Percentiles rank a stretch among this genome's conserved stretches.
Evolutionary conservation across 2,329 filamentous ascomycete genomes (phyloP).

Genomic region (Fusarium guadeloupense): DNA sequence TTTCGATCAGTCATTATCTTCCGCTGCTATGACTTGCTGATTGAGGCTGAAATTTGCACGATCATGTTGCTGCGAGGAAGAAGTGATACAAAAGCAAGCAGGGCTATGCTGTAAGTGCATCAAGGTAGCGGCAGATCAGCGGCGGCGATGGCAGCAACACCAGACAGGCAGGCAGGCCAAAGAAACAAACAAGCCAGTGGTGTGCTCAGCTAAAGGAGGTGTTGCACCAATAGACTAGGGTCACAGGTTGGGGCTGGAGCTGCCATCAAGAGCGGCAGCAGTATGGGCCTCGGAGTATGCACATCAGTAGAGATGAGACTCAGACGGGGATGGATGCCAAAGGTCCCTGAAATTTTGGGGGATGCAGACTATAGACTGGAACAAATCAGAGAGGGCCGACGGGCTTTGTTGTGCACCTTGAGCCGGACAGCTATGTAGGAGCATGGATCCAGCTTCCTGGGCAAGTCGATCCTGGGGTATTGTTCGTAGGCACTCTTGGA

Average conservation of each 20-base stretch:
- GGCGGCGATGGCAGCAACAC: slow-evolving; percentile 15
- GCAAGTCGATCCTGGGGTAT: slow-evolving; percentile 12
- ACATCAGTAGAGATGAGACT: background rate
- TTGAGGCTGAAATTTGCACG: slow-evolving; percentile 25
- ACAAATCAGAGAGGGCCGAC: slow-evolving; percentile 23
- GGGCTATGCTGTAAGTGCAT: slow-evolving; percentile 10
- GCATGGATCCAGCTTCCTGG: slow-evolving; percentile 30
- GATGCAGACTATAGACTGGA: slow-evolving; percentile 20
- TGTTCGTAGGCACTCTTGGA: slow-evolving; percentile 12
- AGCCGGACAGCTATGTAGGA: background rate
- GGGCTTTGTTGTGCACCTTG: slow-evolving; percentile 25
- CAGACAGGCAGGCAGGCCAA: slow-evolving; percentile 5
- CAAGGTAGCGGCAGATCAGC: slow-evolving; percentile 7
- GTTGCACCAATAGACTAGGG: slow-evolving; percentile 26
- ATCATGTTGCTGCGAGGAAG: slow-evolving; percentile 21
- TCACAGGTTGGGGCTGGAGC: slow-evolving; percentile 21
- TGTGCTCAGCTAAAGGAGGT: slow-evolving; percentile 25
- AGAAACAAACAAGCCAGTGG: slow-evolving; percentile 22
- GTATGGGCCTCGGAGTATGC: background rate
- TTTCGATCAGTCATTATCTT: slow-evolving; percentile 25
- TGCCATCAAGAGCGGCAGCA: slow-evolving; percentile 28
- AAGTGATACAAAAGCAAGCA: slow-evolving; percentile 27
- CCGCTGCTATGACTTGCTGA: slow-evolving; percentile 13
- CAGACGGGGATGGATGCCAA: slow-evolving; percentile 5
- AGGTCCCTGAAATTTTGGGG: slow-evolving; percentile 17